Percentiles rank a stretch among this genome's conserved stretches.
Conservation (phyloP, 1,284 basidiomycete species). For the Ceratobasidium sp. region DNA sequence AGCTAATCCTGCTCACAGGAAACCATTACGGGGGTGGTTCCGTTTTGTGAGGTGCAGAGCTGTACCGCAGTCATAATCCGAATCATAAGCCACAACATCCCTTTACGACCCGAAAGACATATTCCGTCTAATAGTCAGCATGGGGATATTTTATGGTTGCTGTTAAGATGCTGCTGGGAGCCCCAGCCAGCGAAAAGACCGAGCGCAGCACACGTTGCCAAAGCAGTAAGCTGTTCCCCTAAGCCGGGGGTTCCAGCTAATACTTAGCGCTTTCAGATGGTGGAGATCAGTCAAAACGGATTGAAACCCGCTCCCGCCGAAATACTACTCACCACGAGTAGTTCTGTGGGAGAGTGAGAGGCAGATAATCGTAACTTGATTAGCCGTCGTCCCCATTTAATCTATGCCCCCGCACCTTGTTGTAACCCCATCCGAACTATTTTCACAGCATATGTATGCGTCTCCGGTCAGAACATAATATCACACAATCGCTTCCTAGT, state of each 20-base stretch:
- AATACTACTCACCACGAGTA: too few species aligned
- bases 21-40: conserved; percentile 1
- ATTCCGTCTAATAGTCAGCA: background rate
- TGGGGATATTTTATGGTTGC: background rate
- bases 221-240: background rate
- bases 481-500: too few species aligned
- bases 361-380: too few species aligned
- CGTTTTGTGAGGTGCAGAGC: background rate
- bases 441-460: too few species aligned
- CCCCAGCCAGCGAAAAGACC: conserved; percentile 3
- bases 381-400: too few species aligned
- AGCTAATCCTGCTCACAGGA: background rate
- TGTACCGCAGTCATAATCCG: background rate
- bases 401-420: too few species aligned
- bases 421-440: background rate
- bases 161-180: conserved; percentile 8
- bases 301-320: too few species aligned
- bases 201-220: background rate
- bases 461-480: too few species aligned
- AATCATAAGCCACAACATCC: background rate
- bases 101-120: background rate
- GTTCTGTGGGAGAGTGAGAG: too few species aligned
- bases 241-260: background rate
- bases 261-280: background rate
- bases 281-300: background rate